Evolutionary conservation across 768 basidiomycete species (phyloP), one percentile per base, ranked within the genome.

Genomic region (Amanita exitialis): DNA sequence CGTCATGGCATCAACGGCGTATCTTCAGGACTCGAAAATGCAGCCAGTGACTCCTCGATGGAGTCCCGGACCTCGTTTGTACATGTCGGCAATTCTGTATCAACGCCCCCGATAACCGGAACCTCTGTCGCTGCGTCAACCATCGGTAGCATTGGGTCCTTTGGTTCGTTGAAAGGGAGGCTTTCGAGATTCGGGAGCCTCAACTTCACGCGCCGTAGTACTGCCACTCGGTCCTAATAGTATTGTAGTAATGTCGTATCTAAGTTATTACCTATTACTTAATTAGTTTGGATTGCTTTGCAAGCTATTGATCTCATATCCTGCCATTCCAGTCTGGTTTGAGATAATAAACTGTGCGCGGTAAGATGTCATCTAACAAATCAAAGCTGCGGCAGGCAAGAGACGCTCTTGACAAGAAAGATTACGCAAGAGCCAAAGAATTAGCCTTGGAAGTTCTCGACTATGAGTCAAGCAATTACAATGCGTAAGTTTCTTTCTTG

Each of bases 1-100:
- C 76, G 86, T 23, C 86, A 91, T 59, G 90, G 90, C 8, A 84
- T 92, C 64, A 83, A 80, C 41, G 88, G 84, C 1, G 82, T 92
- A 4, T 77, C 88, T 23, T 87, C 85, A 1, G 84, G 84, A 6
- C 87, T 86, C 34, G 80, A 88, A 39, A 67, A 66, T 34, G 70
- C 69, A 4, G 78, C 73, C 1, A 76, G 73, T 53, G 83, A 83
- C 60, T 76, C 78, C 2, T 83, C 80, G 6, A 72, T 70, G 13
- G 80, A 78, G 57, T 90, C 79, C 23, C 84, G 79, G 38, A 79
- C 83, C 56, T 90, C 88, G 8, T 75, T 86, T 62, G 80, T 88
- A 49, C 86, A 87, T 53, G 80, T 86, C 10, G 80, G 75, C 6
- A 79, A 79, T 52, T 20, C 42, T 71, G 69, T 4, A 58, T 73